Evolutionary conservation across 2,329 filamentous ascomycete species (phyloP).

Genomic region (Cordyceps farinosa): DNA sequence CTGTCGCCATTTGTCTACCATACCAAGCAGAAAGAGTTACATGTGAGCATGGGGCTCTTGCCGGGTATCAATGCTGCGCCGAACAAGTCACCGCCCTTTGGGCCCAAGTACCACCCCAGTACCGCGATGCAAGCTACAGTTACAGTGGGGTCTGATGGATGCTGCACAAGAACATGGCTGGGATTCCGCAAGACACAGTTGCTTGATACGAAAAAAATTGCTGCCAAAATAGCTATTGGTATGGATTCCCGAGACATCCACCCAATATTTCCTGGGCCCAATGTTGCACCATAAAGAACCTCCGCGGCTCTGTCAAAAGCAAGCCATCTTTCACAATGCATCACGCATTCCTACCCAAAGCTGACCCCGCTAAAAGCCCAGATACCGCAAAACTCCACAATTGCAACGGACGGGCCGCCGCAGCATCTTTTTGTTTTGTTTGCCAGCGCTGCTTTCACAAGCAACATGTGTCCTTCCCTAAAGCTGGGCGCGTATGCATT

Average conservation of each 20-base stretch:
- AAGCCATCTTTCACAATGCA: background rate
- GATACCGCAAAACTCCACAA: constrained; percentile 3
- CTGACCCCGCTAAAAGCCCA: background rate
- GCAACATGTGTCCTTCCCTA: background rate
- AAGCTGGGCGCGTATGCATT: background rate
- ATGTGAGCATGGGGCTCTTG: constrained; percentile 11
- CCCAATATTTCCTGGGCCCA: background rate
- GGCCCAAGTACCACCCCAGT: constrained; percentile 3
- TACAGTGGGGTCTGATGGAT: background rate
- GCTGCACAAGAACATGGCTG: background rate
- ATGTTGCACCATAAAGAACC: background rate
- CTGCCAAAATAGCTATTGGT: too few relatives aligned
- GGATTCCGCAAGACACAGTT: background rate
- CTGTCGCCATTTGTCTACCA: background rate
- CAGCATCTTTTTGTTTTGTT: constrained; percentile 12
- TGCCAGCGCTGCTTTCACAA: background rate
- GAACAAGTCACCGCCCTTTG: constrained; percentile 16
- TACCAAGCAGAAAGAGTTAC: background rate
- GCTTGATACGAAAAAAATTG: background rate
- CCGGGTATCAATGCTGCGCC: constrained; percentile 8
- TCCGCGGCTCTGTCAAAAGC: too few relatives aligned
- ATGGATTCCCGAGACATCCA: background rate
- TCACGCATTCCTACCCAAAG: constrained; percentile 8
- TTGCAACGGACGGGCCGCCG: constrained; percentile 14
- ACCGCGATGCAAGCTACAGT: background rate